Conservation (phyloP, 2,329 filamentous ascomycete species). For the Plenodomus biglobosus region DNA sequence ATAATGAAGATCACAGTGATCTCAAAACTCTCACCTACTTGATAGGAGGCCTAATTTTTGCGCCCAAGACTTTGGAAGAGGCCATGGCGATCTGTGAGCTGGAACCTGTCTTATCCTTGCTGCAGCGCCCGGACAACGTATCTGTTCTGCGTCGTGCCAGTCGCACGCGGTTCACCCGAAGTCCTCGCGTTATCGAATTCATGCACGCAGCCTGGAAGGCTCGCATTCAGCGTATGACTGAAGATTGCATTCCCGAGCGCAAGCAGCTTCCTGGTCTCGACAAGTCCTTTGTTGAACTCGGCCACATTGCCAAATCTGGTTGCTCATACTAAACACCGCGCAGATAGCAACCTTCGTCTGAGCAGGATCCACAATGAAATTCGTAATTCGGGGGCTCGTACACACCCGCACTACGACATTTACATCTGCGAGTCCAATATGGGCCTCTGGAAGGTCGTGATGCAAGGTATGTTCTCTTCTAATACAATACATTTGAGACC, state of each 20-base stretch:
- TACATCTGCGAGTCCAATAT: conserved; percentile 46
- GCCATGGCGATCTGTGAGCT: conserved; percentile 44
- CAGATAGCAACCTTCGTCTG: conserved; percentile 23
- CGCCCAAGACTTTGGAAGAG: conserved; percentile 37
- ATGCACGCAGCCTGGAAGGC: conserved; percentile 1
- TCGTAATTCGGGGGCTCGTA: conserved; percentile 30
- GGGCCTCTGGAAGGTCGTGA: conserved; percentile 47
- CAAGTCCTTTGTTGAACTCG: conserved; percentile 11
- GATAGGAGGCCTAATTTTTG: conserved; percentile 43
- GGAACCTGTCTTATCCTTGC: conserved; percentile 40
- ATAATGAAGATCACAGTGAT: conserved; percentile 25
- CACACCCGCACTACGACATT: conserved; percentile 42
- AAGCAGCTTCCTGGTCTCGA: conserved; percentile 35
- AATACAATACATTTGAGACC: conserved; percentile 2
- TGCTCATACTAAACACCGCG: neutral
- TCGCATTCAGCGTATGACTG: conserved; percentile 25
- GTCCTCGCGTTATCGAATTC: conserved; percentile 13
- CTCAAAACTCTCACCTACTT: conserved; percentile 36
- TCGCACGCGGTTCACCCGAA: neutral
- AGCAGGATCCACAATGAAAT: conserved; percentile 39
- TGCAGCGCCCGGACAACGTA: conserved; percentile 34
- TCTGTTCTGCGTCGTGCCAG: conserved; percentile 1
- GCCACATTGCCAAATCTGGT: neutral
- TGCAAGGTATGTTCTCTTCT: conserved; percentile 25
- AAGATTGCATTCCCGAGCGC: conserved; percentile 34